Percentiles rank a stretch among this genome's conserved stretches.
Conservation (phyloP, 345 rosid species). For the Pistacia vera region DNA sequence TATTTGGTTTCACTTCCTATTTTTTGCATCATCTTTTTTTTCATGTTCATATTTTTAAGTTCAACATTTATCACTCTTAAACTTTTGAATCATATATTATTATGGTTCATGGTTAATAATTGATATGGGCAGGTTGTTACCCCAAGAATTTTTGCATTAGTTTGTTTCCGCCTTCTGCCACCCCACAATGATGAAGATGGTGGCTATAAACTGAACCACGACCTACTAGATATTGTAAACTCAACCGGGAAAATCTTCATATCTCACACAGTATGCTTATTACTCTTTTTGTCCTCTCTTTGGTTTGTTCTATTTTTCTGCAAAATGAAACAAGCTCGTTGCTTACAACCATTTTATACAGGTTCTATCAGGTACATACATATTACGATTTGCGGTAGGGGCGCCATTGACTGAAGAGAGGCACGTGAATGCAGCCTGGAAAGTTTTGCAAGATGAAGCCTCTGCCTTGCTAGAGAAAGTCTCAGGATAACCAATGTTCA, state of each 20-base stretch:
- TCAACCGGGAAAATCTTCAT: constrained; percentile 76
- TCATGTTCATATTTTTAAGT: neutral
- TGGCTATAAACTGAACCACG: constrained; percentile 57
- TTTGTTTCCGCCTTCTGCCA: constrained; percentile 71
- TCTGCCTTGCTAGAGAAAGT: constrained; percentile 46
- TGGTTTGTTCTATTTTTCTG: neutral
- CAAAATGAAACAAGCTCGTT: neutral
- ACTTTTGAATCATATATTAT: neutral
- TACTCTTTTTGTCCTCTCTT: neutral
- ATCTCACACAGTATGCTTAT: constrained; percentile 73
- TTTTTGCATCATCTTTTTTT: neutral
- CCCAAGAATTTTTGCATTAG: constrained; percentile 71
- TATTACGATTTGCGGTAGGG: constrained; percentile 77
- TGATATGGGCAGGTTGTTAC: constrained; percentile 59
- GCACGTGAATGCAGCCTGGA: constrained; percentile 82
- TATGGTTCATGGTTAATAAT: neutral
- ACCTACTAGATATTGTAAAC: constrained; percentile 74
- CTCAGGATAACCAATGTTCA: neutral
- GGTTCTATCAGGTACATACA: constrained; percentile 65
- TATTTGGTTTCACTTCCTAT: neutral
- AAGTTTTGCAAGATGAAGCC: constrained; percentile 64
- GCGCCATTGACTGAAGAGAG: constrained; percentile 90
- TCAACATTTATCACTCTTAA: neutral
- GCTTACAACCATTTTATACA: constrained; percentile 24
- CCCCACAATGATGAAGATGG: constrained; percentile 30